Percentiles rank a stretch among this genome's conserved stretches.
Evolutionary conservation across 2,329 filamentous ascomycete species (phyloP).

Genomic region (Chrysosporium queenslandicum): DNA sequence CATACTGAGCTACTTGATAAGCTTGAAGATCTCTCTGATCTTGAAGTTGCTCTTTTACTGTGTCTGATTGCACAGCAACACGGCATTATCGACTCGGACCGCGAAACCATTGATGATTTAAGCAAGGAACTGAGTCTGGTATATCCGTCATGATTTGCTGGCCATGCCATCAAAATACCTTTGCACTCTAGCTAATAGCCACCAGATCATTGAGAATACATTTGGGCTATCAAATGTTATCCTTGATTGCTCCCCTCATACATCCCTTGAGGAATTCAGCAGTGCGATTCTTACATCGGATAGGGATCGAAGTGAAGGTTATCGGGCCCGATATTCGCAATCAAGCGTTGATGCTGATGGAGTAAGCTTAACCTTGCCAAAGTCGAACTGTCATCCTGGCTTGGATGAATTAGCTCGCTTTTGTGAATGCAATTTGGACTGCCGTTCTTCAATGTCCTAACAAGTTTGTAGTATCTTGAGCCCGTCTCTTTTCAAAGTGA

Average conservation of each 20-base stretch:
- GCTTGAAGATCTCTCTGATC: conserved; percentile 69
- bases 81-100: conserved; percentile 70
- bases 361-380: conserved; percentile 7
- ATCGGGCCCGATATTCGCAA: background rate
- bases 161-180: background rate
- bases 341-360: conserved; percentile 21
- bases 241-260: conserved; percentile 61
- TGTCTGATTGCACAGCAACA: conserved; percentile 75
- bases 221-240: conserved; percentile 64
- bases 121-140: conserved; percentile 64
- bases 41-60: conserved; percentile 77
- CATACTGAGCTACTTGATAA: conserved; percentile 54
- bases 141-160: conserved; percentile 11
- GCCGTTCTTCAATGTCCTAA: background rate
- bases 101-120: conserved; percentile 54
- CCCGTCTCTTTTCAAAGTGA: conserved; percentile 18
- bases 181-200: conserved; percentile 1
- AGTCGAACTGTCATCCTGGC: background rate
- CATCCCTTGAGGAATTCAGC: conserved; percentile 72
- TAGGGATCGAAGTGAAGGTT: conserved; percentile 13
- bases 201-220: conserved; percentile 54
- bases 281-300: conserved; percentile 52
- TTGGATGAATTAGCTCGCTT: background rate
- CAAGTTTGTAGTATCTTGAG: conserved; percentile 10
- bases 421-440: no score